Evolutionary conservation across 192 early-diverging fungal genomes (phyloP).

Genomic region (Coemansia umbellata): DNA sequence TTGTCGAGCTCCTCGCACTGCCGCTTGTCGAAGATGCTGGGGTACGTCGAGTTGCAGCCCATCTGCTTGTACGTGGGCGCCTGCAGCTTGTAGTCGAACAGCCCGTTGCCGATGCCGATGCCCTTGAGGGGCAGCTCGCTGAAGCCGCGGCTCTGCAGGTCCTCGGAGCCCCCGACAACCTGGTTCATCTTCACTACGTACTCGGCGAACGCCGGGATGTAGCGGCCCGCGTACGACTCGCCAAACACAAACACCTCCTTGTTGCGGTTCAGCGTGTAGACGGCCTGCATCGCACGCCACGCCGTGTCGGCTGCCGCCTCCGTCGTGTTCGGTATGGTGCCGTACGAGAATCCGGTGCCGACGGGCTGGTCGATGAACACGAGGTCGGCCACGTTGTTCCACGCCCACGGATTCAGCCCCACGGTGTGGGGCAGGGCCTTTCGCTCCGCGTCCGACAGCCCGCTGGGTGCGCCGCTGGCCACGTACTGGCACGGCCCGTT

Average conservation of each 20-base stretch:
- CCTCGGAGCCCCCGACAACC: slow-evolving; percentile 1
- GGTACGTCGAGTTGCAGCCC: slow-evolving; percentile 46
- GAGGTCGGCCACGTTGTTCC: slow-evolving; percentile 70
- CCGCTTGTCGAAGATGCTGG: slow-evolving; percentile 8
- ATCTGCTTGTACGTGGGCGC: slow-evolving; percentile 31
- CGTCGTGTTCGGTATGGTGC: slow-evolving; percentile 46
- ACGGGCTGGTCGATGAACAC: slow-evolving; percentile 56
- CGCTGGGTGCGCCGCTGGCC: slow-evolving; percentile 7
- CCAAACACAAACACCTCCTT: slow-evolving; percentile 48
- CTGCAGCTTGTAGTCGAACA: slow-evolving; percentile 48
- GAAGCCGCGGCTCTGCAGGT: slow-evolving; percentile 25
- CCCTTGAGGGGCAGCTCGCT: slow-evolving; percentile 34
- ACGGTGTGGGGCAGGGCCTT: slow-evolving; percentile 41
- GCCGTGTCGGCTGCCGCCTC: slow-evolving; percentile 44
- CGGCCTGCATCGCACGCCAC: slow-evolving; percentile 50
- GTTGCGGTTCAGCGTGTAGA: slow-evolving; percentile 10
- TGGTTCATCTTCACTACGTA: slow-evolving; percentile 43
- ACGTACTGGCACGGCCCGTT: slow-evolving; percentile 64
- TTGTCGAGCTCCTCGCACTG: slow-evolving; percentile 43
- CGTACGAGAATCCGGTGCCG: slow-evolving; percentile 71
- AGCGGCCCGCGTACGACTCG: slow-evolving; percentile 57
- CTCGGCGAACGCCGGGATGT: slow-evolving; percentile 50
- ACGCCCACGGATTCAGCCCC: slow-evolving; percentile 53
- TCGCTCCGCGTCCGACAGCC: slow-evolving; percentile 34
- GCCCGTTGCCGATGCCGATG: slow-evolving; percentile 56